Conservation (phyloP, 495 filamentous ascomycete species). For the Penicillium ochrochloron region DNA sequence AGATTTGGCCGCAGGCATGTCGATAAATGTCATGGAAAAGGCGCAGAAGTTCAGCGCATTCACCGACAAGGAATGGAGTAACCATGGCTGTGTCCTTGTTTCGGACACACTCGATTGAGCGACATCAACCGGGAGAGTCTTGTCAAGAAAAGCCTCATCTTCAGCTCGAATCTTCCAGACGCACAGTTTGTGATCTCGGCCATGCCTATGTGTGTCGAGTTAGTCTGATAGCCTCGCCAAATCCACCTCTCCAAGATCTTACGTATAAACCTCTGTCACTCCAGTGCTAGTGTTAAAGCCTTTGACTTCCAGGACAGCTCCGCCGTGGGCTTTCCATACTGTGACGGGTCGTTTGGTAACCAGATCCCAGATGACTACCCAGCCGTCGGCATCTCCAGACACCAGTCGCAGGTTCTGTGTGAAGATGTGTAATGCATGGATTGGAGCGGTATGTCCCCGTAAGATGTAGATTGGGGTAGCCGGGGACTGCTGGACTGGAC, state of each 20-base stretch:
- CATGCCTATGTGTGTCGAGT: slow-evolving; percentile 67
- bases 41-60: slow-evolving; percentile 97
- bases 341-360: slow-evolving; percentile 79
- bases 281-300: slow-evolving; percentile 49
- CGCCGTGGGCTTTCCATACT: slow-evolving; percentile 87
- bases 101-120: slow-evolving; percentile 28
- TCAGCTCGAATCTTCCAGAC: slow-evolving; percentile 74
- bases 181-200: slow-evolving; percentile 83
- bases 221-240: background rate
- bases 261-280: slow-evolving; percentile 71
- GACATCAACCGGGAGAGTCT: slow-evolving; percentile 68
- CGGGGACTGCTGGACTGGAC: slow-evolving; percentile 40
- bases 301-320: slow-evolving; percentile 76
- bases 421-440: slow-evolving; percentile 79
- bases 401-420: slow-evolving; percentile 74
- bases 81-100: slow-evolving; percentile 69
- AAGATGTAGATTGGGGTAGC: slow-evolving; percentile 83
- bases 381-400: slow-evolving; percentile 90
- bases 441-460: slow-evolving; percentile 80
- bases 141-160: slow-evolving; percentile 65
- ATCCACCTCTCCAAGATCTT: slow-evolving; percentile 33
- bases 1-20: background rate
- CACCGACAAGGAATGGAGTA: slow-evolving; percentile 80
- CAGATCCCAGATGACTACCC: slow-evolving; percentile 84
- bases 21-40: slow-evolving; percentile 62